Percentiles rank a stretch among this genome's conserved stretches.
Conservation (phyloP, 2,329 filamentous ascomycete species). For the Aureobasidium sp. region DNA sequence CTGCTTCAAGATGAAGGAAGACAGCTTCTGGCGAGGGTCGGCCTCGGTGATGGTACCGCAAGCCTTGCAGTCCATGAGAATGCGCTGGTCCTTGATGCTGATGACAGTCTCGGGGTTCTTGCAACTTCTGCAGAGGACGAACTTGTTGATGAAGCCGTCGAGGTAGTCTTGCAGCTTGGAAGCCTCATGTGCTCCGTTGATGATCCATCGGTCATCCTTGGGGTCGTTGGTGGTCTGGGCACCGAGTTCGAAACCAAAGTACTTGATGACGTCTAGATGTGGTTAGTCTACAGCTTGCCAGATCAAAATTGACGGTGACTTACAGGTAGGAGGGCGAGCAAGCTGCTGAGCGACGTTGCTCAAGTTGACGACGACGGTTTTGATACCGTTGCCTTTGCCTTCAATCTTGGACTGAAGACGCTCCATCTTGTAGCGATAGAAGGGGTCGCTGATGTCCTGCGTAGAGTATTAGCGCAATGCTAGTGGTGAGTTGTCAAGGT, state of each 20-base stretch:
- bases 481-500: not conserved
- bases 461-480: slow-evolving; percentile 13
- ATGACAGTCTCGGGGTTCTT: slow-evolving; percentile 99
- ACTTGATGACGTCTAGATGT: slow-evolving; percentile 78
- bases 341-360: slow-evolving; percentile 88
- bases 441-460: slow-evolving; percentile 86
- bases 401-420: slow-evolving; percentile 97
- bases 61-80: slow-evolving; percentile 95
- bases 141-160: slow-evolving; percentile 96
- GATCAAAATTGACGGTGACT: slow-evolving; percentile 16
- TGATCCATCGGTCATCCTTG: slow-evolving; percentile 98
- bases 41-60: slow-evolving; percentile 90
- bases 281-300: slow-evolving; percentile 3
- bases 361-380: slow-evolving; percentile 95
- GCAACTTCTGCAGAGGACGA: slow-evolving; percentile 99
- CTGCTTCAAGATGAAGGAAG: slow-evolving; percentile 95
- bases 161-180: slow-evolving; percentile 95
- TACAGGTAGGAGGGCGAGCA: slow-evolving; percentile 74
- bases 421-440: slow-evolving; percentile 99
- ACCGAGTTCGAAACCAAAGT: slow-evolving; percentile 97
- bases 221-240: slow-evolving; percentile 98
- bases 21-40: slow-evolving; percentile 89
- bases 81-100: slow-evolving; percentile 77
- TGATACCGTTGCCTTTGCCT: slow-evolving; percentile 99
- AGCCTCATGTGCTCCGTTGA: slow-evolving; percentile 96